Evolutionary conservation across 2,329 filamentous ascomycete species (phyloP).

Genomic region (Pseudogymnoascus sp.): DNA sequence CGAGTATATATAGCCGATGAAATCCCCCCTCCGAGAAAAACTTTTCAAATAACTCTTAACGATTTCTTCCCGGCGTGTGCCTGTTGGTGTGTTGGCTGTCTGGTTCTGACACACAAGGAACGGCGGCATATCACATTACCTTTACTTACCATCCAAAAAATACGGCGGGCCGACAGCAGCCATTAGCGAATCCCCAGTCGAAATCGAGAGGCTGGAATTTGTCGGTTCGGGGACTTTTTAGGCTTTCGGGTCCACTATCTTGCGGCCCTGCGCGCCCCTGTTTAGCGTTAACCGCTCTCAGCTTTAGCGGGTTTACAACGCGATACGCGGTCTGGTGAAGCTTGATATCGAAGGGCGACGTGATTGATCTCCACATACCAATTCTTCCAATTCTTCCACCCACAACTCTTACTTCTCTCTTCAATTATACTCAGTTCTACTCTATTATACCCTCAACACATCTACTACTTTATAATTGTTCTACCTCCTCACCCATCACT

Average conservation of each 20-base stretch:
- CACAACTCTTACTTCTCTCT: not conserved
- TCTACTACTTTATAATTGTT: not conserved
- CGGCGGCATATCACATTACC: constrained; percentile 2
- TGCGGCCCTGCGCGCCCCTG: constrained; percentile 3
- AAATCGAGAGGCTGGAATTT: constrained; percentile 3
- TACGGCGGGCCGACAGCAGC: not conserved
- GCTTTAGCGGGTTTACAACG: constrained; percentile 7
- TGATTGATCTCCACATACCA: constrained; percentile 4
- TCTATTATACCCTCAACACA: constrained; percentile 3
- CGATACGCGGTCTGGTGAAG: constrained; percentile 6
- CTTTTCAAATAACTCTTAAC: not conserved
- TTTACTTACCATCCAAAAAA: not conserved
- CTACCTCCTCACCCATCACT: not conserved
- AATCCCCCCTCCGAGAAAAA: not conserved
- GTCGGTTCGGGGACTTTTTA: not conserved
- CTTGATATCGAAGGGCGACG: constrained; percentile 4
- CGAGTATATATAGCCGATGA: not conserved
- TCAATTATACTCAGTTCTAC: not conserved
- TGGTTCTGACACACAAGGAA: not conserved
- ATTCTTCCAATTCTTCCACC: constrained; percentile 4
- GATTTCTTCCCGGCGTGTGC: not conserved
- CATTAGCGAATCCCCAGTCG: not conserved
- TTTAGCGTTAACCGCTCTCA: not conserved
- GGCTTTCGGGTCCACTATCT: constrained; percentile 7
- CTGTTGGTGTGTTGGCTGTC: not conserved